phyloP scores from a whole-genome alignment of 805 yeast species.

The Saccharomyces jurei region DNA sequence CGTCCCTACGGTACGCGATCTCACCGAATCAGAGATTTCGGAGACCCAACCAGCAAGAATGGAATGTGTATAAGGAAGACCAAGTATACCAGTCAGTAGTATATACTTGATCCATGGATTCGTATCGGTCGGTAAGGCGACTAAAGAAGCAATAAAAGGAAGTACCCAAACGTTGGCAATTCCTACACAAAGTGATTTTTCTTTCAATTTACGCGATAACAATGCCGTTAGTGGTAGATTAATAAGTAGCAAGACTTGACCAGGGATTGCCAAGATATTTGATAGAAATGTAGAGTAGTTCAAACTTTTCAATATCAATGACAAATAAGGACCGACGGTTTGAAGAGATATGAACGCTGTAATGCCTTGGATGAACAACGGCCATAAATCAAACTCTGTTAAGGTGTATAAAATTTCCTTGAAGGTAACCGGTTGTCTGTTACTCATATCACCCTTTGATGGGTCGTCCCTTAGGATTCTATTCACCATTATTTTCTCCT shows the following conservation, averaged over 20 bases:
- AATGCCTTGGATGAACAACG: conserved; percentile 42
- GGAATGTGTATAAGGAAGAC: conserved; percentile 42
- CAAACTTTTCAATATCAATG: conserved; percentile 37
- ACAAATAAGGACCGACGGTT: conserved; percentile 35
- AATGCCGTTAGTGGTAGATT: conserved; percentile 23
- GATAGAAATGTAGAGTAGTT: conserved; percentile 45
- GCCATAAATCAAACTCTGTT: conserved; percentile 48
- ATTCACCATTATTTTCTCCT: conserved; percentile 51
- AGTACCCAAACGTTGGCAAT: conserved; percentile 28
- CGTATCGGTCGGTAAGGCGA: conserved; percentile 25
- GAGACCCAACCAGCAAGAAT: conserved; percentile 54
- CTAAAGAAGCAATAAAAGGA: conserved; percentile 26
- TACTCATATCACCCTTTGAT: conserved; percentile 55
- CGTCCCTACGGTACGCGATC: conserved; percentile 52
- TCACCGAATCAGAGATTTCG: conserved; percentile 49
- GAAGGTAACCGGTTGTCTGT: conserved; percentile 43
- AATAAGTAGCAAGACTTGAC: conserved; percentile 28
- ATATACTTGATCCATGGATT: conserved; percentile 32
- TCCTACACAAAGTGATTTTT: conserved; percentile 20
- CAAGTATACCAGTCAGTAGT: conserved; percentile 25
- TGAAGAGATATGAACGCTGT: conserved; percentile 32
- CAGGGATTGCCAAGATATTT: conserved; percentile 45
- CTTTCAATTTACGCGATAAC: conserved; percentile 31
- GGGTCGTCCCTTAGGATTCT: conserved; percentile 58
- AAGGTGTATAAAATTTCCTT: conserved; percentile 34